These are phyloP conservation scores for Penicillium sp. DNA, from an alignment of 2,329 filamentous ascomycete genomes.

Conservation along the genomic window DNA sequence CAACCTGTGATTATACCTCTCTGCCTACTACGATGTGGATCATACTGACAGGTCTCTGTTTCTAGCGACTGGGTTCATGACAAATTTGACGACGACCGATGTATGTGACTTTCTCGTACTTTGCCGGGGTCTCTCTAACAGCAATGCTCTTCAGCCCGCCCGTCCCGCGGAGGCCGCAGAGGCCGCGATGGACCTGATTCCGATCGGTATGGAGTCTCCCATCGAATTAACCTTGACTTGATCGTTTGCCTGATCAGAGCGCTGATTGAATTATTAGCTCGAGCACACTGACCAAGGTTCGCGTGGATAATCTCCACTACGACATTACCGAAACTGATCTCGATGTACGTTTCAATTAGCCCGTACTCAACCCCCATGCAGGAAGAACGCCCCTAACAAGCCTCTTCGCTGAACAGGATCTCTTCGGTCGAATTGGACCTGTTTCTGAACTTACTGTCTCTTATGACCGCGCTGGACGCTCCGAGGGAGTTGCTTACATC, in stretches of 20 bases:
- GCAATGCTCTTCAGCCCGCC: slow-evolving; percentile 35
- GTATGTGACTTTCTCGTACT: slow-evolving; percentile 31
- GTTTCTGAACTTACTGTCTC: slow-evolving; percentile 66
- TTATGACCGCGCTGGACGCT: slow-evolving; percentile 87
- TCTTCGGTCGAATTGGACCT: slow-evolving; percentile 75
- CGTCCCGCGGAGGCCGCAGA: slow-evolving; percentile 45
- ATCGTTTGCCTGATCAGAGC: neutral
- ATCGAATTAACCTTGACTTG: neutral
- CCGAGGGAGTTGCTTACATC: slow-evolving; percentile 79
- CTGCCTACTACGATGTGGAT: neutral
- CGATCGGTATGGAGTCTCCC: slow-evolving; percentile 32
- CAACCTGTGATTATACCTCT: slow-evolving; percentile 40
- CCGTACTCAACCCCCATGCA: neutral
- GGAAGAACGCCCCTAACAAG: neutral
- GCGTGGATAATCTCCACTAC: slow-evolving; percentile 88
- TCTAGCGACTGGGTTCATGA: slow-evolving; percentile 90
- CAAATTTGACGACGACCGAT: slow-evolving; percentile 73
- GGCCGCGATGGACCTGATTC: slow-evolving; percentile 36
- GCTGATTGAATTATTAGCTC: slow-evolving; percentile 44
- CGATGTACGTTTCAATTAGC: slow-evolving; percentile 54
- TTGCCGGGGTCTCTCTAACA: slow-evolving; percentile 21
- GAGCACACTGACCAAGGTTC: slow-evolving; percentile 65
- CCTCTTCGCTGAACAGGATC: slow-evolving; percentile 55
- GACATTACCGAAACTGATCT: slow-evolving; percentile 83
- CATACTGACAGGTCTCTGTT: slow-evolving; percentile 11